Evolutionary conservation across 345 rosid genomes (phyloP), one percentile per base, ranked within the genome.

Genomic region (Citrus inodora): DNA sequence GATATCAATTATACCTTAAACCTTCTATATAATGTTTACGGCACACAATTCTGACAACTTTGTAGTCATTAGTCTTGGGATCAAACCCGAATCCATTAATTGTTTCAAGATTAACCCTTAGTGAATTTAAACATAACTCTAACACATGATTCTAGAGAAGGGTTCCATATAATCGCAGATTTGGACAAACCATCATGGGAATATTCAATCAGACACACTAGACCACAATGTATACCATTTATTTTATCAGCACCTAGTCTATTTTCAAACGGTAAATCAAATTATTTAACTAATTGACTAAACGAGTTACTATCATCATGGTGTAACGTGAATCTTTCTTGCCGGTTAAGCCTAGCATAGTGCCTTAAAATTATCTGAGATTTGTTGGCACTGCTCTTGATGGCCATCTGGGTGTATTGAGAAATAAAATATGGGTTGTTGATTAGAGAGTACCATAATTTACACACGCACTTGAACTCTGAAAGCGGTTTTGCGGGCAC

Each of bases 21-120:
- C 16, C 42, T 17, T 5, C 51, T 28, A 5, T 46, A 38, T 55
- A 2, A 11, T 5, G 16, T 70, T 0, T 7, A 17, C 17, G 7
- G 35, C 73, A 79, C 27, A 73, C 76, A 48, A 85, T 53, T 76
- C 81, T 83, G n/a, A 87, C 81, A 28, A 85, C 80, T 79, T 83
- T 87, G 69, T 79, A 80, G 27, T 81, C 78, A 22, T 30, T 38
- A 9, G 48, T 59, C 14, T 60, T 46, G 4, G 53, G 42, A 64
- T 85, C 85, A 24, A 83, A 85, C 13, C 87, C 67, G 21, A 73
- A 59, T 6, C 67, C 48, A 4, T 16, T 22, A 72, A 72, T 1
- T 9, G 71, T 4, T 22, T 61, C 33, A 25, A 6, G 8, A 21
- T 22, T 6, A 9, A 8, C 14, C 7, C 7, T 7, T 5, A 25